These are phyloP conservation scores for Elsinoe australis DNA, from an alignment of 2,329 filamentous ascomycete genomes.

Conservation along the genomic window DNA sequence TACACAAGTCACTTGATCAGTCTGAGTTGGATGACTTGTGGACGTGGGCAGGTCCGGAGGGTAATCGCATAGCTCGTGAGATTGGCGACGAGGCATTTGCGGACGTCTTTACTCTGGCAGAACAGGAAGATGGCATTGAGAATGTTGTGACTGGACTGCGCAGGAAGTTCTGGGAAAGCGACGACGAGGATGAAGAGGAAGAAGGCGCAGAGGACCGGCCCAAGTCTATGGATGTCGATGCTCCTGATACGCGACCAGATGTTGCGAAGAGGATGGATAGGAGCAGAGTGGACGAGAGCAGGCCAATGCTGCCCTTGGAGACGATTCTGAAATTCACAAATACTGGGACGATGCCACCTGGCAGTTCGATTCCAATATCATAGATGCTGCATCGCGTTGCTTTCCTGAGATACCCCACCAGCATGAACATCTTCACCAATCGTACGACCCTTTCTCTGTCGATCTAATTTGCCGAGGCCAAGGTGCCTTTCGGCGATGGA, in stretches of 20 bases:
- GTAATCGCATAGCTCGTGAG: conserved; percentile 38
- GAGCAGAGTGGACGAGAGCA: conserved; percentile 23
- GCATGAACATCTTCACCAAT: too few species aligned
- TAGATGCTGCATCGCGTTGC: not conserved
- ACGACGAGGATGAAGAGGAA: conserved; percentile 23
- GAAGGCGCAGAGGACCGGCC: conserved; percentile 45
- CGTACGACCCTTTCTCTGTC: not conserved
- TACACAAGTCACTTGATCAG: conserved; percentile 31
- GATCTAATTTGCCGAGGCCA: not conserved
- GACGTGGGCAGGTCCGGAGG: conserved; percentile 47
- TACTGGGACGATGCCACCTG: conserved; percentile 17
- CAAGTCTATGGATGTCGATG: conserved; percentile 32
- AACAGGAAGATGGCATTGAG: conserved; percentile 57
- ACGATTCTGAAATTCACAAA: conserved; percentile 23
- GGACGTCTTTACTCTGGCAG: conserved; percentile 65
- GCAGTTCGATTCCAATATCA: not conserved
- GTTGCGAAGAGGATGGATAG: conserved; percentile 20
- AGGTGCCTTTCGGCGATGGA: not conserved
- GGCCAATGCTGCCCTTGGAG: conserved; percentile 28
- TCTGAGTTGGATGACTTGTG: conserved; percentile 53
- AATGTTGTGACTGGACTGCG: conserved; percentile 65
- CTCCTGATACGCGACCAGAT: conserved; percentile 36
- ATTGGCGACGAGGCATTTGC: conserved; percentile 41
- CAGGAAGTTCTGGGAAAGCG: conserved; percentile 36
- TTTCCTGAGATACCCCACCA: conserved; percentile 15